Evolutionary conservation across 768 basidiomycete genomes (phyloP).

Genomic region (Lactarius sanguifluus): DNA sequence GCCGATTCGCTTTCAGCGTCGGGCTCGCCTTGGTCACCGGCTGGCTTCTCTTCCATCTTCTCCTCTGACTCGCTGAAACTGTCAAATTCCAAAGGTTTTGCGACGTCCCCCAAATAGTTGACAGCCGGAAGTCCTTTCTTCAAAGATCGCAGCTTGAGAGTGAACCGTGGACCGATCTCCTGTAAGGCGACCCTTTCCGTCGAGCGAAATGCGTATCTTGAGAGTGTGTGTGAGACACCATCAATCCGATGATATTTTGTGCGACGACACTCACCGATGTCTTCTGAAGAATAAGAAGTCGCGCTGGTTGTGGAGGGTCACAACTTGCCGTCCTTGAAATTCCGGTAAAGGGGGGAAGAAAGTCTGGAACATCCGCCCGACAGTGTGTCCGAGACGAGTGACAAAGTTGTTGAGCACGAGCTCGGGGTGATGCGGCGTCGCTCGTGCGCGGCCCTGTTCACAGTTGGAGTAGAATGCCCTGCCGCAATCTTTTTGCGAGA

Average conservation of each 20-base stretch:
- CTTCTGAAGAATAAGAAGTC: constrained; percentile 98
- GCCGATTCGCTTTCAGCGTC: constrained; percentile 29
- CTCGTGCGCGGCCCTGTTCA: constrained; percentile 81
- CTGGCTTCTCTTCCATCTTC: constrained; percentile 33
- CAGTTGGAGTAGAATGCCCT: not conserved
- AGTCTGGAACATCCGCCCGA: constrained; percentile 95
- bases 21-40: constrained; percentile 33
- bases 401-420: constrained; percentile 93
- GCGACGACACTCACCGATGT: constrained; percentile 63
- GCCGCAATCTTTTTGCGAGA: not conserved
- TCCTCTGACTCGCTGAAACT: constrained; percentile 36
- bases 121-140: constrained; percentile 88
- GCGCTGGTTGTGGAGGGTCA: constrained; percentile 94
- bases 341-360: constrained; percentile 94
- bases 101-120: constrained; percentile 61
- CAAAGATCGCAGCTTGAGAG: constrained; percentile 87
- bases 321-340: constrained; percentile 95
- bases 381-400: constrained; percentile 87
- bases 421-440: constrained; percentile 92
- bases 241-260: constrained; percentile 11
- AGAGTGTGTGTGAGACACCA: not conserved
- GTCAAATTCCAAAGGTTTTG: constrained; percentile 56
- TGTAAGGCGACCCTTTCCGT: constrained; percentile 90
- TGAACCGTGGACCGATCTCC: constrained; percentile 97
- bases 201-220: constrained; percentile 88